Base-by-base conservation (phyloP, 306 rosid species). In the Malus sieversii region DNA sequence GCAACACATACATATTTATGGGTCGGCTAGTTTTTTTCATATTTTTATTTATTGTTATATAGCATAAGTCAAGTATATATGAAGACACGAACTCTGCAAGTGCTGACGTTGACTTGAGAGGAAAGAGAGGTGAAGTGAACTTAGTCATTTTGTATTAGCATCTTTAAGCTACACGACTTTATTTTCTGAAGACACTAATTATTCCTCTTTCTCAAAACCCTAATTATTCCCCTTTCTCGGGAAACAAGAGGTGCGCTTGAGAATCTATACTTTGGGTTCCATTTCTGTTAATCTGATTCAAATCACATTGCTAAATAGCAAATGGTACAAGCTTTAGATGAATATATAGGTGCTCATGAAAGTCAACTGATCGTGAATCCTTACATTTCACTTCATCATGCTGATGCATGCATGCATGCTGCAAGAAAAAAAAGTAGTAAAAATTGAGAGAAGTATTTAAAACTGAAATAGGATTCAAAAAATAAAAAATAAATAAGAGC, bases 121-220 rank as follows among this genome's bases (percentile, higher is more conserved):
- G 63, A 57, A 73, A 77, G 64, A 76, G 65, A 71, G 70, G 70
- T 77, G 57, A 79, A 61, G 45, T 83, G 88, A 79, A 86, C 79
- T 64, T 66, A 80, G 84, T 44, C 86, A 18, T 75, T 73, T n/a
- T 42, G 45, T 81, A 19, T 40, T 76, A 62, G 85, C 73, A 66
- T 79, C 68, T 16, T 63, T 52, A 8, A 72, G 33, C 7, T 18
- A 0, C 13, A 0, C 8, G 8, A 27, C 42, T 44, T 45, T 58
- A 2, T 5, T 51, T 51, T 5, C 18, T 16, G 6, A 51, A 51
- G 8, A 51, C 20, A 51, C 55, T 14, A 15, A 51, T 51, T 5
- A 51, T 48, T 48, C 53, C 53, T 48, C 55, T 51, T 72, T 60
- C 19, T 15, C 42, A 22, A n/a, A 66, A 10, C 55, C 55, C 8